A percentile compares a stretch with the other conserved stretches of the same genome.
Conservation (phyloP, 2,329 filamentous ascomycete genomes). For the Ilyonectria sp. region DNA sequence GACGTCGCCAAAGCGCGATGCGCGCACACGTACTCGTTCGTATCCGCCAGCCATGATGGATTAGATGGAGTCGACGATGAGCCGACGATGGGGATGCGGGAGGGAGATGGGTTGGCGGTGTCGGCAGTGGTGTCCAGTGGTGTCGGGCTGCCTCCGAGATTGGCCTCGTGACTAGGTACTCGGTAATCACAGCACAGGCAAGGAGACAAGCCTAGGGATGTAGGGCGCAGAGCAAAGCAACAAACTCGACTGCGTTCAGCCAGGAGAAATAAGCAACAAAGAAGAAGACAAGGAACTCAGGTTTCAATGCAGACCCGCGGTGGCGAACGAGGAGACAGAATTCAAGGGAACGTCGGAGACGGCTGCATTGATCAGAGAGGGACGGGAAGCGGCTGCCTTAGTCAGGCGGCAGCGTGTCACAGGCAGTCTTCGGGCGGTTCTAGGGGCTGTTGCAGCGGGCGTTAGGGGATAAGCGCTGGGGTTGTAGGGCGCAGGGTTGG, state of each 20-base stretch:
- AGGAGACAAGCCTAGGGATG: background rate
- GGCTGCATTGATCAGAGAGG: constrained; percentile 6
- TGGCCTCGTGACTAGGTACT: constrained; percentile 34
- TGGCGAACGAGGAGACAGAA: constrained; percentile 32
- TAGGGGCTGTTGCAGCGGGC: constrained; percentile 3
- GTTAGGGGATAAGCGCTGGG: background rate
- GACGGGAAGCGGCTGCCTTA: background rate
- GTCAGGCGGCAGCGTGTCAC: background rate
- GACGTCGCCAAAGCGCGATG: background rate
- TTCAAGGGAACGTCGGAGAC: constrained; percentile 40
- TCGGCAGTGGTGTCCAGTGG: constrained; percentile 29
- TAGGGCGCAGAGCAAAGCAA: constrained; percentile 13
- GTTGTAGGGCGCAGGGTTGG: background rate
- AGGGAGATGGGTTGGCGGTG: constrained; percentile 28
- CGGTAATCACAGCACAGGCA: constrained; percentile 17
- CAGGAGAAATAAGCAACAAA: constrained; percentile 5
- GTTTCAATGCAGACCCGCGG: constrained; percentile 32
- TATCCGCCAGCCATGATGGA: constrained; percentile 69
- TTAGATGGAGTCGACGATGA: constrained; percentile 17
- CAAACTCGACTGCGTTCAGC: background rate
- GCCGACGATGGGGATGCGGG: constrained; percentile 18
- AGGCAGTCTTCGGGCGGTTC: background rate
- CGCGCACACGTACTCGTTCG: constrained; percentile 65
- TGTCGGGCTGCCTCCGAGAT: constrained; percentile 46
- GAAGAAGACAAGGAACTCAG: constrained; percentile 25